A percentile compares a stretch with the other conserved stretches of the same genome.
These are phyloP conservation scores for Termitomyces sp. DNA, from an alignment of 768 basidiomycete species.

Conservation along the genomic window DNA sequence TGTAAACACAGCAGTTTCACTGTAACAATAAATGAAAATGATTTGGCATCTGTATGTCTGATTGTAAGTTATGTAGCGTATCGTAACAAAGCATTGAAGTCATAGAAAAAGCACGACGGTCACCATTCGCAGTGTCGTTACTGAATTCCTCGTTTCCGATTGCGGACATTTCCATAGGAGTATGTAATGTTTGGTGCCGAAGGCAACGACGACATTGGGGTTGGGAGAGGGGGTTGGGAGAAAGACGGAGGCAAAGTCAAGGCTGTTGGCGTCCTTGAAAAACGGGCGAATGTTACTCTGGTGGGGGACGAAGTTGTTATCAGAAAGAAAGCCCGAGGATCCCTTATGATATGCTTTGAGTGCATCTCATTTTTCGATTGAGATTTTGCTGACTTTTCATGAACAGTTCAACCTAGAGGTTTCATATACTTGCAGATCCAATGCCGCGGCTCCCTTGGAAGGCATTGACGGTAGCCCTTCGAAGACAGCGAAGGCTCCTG, in stretches of 20 bases:
- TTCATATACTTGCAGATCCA: constrained; percentile 89
- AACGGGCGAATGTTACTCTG: constrained; percentile 83
- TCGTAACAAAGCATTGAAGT: constrained; percentile 62
- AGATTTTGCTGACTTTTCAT: constrained; percentile 1
- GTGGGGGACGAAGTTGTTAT: constrained; percentile 88
- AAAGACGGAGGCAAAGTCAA: constrained; percentile 45
- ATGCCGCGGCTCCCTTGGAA: constrained; percentile 70
- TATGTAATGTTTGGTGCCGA: constrained; percentile 89
- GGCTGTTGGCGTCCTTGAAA: constrained; percentile 80
- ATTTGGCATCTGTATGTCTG: too few relatives aligned
- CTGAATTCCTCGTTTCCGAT: constrained; percentile 78
- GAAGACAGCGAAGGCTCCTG: constrained; percentile 47
- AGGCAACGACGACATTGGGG: constrained; percentile 38
- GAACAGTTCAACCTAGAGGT: constrained; percentile 90
- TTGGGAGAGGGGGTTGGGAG: constrained; percentile 32
- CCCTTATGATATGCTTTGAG: constrained; percentile 59
- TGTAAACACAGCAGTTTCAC: too few relatives aligned
- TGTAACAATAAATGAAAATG: too few relatives aligned
- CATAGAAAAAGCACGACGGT: constrained; percentile 54
- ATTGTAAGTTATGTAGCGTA: constrained; percentile 21
- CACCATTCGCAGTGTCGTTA: constrained; percentile 76
- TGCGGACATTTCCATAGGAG: constrained; percentile 93
- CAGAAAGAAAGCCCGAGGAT: constrained; percentile 70
- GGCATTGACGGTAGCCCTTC: constrained; percentile 45
- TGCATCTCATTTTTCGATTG: background rate